Percentiles rank a stretch among this genome's conserved stretches.
Conservation (phyloP, 1,139 yeast genomes). For the Pichia cactophila region DNA sequence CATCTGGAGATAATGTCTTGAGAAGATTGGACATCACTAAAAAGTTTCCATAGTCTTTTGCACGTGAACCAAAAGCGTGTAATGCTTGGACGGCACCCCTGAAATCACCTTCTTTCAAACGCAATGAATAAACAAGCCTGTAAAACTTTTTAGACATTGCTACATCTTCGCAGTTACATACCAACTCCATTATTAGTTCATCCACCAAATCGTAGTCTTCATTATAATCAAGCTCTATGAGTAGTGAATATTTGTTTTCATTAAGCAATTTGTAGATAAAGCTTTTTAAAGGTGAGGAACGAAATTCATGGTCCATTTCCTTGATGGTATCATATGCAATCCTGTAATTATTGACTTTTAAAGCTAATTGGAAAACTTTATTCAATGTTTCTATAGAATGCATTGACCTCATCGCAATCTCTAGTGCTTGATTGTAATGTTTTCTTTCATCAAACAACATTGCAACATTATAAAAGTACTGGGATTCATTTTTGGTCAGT, state of each 20-base stretch:
- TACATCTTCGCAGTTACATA: slow-evolving; percentile 21
- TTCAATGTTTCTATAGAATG: slow-evolving; percentile 19
- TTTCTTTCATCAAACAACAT: slow-evolving; percentile 18
- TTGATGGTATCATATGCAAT: slow-evolving; percentile 22
- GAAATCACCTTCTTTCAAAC: slow-evolving; percentile 38
- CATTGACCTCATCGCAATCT: slow-evolving; percentile 17
- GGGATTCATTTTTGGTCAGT: slow-evolving; percentile 16
- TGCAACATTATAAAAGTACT: slow-evolving; percentile 22
- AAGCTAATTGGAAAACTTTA: slow-evolving; percentile 24
- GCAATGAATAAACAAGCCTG: slow-evolving; percentile 50
- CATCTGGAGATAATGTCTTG: slow-evolving; percentile 37
- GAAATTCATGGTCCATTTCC: slow-evolving; percentile 20
- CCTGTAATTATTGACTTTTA: slow-evolving; percentile 23
- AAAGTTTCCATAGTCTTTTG: not conserved
- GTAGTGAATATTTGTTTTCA: slow-evolving; percentile 16
- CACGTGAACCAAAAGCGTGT: slow-evolving; percentile 34
- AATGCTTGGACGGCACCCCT: slow-evolving; percentile 53
- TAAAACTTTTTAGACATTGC: slow-evolving; percentile 35
- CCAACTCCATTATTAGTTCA: slow-evolving; percentile 24
- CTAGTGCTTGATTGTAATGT: slow-evolving; percentile 18
- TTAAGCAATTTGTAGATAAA: slow-evolving; percentile 26
- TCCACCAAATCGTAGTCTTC: slow-evolving; percentile 26
- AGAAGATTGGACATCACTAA: slow-evolving; percentile 43
- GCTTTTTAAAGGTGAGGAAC: slow-evolving; percentile 21
- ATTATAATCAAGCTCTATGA: slow-evolving; percentile 24